These are phyloP conservation scores for Talaromyces islandicus DNA, from an alignment of 2,329 filamentous ascomycete species.

Conservation along the genomic window DNA sequence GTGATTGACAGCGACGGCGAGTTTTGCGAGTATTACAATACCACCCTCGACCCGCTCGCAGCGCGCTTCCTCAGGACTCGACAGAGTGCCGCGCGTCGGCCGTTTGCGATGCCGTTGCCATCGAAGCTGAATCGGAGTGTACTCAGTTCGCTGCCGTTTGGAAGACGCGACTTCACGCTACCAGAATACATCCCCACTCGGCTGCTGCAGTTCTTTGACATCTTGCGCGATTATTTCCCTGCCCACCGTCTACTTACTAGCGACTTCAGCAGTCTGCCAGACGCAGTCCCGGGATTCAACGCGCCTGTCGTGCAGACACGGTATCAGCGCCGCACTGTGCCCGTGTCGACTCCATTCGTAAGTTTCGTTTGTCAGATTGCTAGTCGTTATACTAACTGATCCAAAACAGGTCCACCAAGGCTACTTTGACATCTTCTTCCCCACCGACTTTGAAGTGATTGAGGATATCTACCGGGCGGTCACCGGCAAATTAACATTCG, in stretches of 20 bases:
- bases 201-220: slow-evolving; percentile 94
- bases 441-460: slow-evolving; percentile 86
- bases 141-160: slow-evolving; percentile 60
- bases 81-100: slow-evolving; percentile 57
- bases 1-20: slow-evolving; percentile 80
- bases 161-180: slow-evolving; percentile 62
- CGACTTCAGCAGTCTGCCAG: slow-evolving; percentile 82
- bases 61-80: slow-evolving; percentile 79
- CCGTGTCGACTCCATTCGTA: slow-evolving; percentile 85
- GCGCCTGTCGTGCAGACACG: slow-evolving; percentile 94
- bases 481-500: slow-evolving; percentile 83
- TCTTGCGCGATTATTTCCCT: slow-evolving; percentile 82
- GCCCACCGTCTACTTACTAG: slow-evolving; percentile 81
- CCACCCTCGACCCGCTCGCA: slow-evolving; percentile 72
- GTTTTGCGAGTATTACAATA: slow-evolving; percentile 90
- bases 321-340: slow-evolving; percentile 78
- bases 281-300: slow-evolving; percentile 77
- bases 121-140: slow-evolving; percentile 55
- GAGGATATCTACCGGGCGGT: slow-evolving; percentile 89
- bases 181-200: slow-evolving; percentile 94
- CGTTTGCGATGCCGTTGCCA: slow-evolving; percentile 38
- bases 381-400: neutral
- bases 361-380: slow-evolving; percentile 29
- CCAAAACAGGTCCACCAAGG: slow-evolving; percentile 78
- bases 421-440: slow-evolving; percentile 98